Conservation (phyloP, 352 stramenopile genomes). For the Globisporangium splendens region DNA sequence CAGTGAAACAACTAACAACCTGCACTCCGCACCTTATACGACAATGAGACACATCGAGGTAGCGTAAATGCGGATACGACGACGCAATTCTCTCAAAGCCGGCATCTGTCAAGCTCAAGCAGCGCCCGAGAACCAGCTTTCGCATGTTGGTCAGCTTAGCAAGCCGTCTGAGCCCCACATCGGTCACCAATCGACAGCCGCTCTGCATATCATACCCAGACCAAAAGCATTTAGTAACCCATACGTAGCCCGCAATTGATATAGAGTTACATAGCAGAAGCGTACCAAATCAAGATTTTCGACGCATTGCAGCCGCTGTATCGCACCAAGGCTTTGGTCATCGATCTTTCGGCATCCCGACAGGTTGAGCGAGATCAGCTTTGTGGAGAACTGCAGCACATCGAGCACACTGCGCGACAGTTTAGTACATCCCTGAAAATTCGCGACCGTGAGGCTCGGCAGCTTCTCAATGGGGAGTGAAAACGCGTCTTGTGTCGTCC, state of each 20-base stretch:
- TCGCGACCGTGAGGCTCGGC: constrained; percentile 45
- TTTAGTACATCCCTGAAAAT: constrained; percentile 44
- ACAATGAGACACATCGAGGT: constrained; percentile 59
- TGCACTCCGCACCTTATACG: constrained; percentile 43
- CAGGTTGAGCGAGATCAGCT: constrained; percentile 52
- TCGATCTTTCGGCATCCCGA: constrained; percentile 59
- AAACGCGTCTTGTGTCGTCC: constrained; percentile 20
- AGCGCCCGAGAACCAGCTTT: constrained; percentile 53
- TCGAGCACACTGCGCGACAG: constrained; percentile 44
- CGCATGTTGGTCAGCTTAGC: constrained; percentile 39
- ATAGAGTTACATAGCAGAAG: not conserved
- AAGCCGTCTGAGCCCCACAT: constrained; percentile 51
- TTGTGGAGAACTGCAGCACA: constrained; percentile 53
- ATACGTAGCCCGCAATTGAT: too few species aligned
- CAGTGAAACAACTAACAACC: too few species aligned
- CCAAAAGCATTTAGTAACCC: not conserved
- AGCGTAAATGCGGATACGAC: constrained; percentile 32
- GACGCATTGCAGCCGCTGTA: constrained; percentile 35
- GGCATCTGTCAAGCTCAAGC: constrained; percentile 44
- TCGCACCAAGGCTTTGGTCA: constrained; percentile 41
- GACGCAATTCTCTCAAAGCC: constrained; percentile 39
- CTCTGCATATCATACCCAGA: constrained; percentile 20
- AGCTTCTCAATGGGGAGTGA: constrained; percentile 36
- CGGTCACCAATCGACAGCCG: constrained; percentile 48
- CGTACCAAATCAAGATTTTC: constrained; percentile 56